A percentile compares a stretch with the other conserved stretches of the same genome.
Evolutionary conservation across 1,284 basidiomycete genomes (phyloP).

Genomic region (Microbotryum lychnidis-dioicae): DNA sequence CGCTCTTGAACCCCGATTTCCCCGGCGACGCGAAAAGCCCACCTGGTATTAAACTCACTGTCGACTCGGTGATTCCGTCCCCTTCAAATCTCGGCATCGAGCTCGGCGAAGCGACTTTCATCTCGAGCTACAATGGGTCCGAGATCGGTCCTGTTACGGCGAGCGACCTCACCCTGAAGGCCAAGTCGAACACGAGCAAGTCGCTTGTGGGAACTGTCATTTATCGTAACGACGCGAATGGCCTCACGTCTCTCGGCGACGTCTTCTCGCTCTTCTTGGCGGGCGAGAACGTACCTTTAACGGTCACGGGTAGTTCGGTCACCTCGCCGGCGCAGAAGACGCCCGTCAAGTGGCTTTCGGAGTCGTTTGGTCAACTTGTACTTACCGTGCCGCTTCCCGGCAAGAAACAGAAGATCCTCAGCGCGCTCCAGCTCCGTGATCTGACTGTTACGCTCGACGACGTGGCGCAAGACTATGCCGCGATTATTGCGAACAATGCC

Average conservation of each 20-base stretch:
- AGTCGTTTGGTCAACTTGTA: slow-evolving; percentile 59
- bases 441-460: slow-evolving; percentile 51
- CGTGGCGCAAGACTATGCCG: slow-evolving; percentile 50
- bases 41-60: slow-evolving; percentile 62
- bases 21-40: slow-evolving; percentile 34
- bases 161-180: slow-evolving; percentile 49
- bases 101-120: slow-evolving; percentile 61
- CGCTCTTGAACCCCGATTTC: slow-evolving; percentile 50
- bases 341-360: slow-evolving; percentile 61
- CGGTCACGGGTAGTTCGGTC: slow-evolving; percentile 56
- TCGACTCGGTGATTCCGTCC: slow-evolving; percentile 59
- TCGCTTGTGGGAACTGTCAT: slow-evolving; percentile 57
- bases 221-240: slow-evolving; percentile 42
- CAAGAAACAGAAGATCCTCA: slow-evolving; percentile 56
- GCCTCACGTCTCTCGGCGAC: slow-evolving; percentile 46
- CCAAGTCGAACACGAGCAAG: slow-evolving; percentile 48
- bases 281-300: slow-evolving; percentile 55
- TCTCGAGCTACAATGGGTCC: slow-evolving; percentile 52
- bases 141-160: slow-evolving; percentile 31
- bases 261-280: slow-evolving; percentile 61
- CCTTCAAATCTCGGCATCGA: slow-evolving; percentile 61
- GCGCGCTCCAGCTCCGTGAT: slow-evolving; percentile 54
- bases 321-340: slow-evolving; percentile 41
- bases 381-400: slow-evolving; percentile 59
- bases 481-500: slow-evolving; percentile 53